Evolutionary conservation across 2,329 filamentous ascomycete species (phyloP).

Genomic region (Hypoxylon sp.): DNA sequence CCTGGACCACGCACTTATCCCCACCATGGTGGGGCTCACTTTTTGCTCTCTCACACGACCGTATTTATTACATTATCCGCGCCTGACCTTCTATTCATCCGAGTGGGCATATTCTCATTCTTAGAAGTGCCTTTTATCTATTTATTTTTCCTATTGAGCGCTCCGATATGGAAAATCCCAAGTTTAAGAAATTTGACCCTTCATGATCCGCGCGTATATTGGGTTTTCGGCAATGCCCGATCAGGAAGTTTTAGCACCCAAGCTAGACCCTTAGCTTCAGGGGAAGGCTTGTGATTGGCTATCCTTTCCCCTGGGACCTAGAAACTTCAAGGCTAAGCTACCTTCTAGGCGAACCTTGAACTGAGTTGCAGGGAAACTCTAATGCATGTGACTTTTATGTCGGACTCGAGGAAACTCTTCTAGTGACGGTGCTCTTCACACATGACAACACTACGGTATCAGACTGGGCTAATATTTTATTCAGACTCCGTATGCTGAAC

Average conservation of each 20-base stretch:
- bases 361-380: slow-evolving; percentile 9
- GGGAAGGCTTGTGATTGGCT: slow-evolving; percentile 17
- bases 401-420: background rate
- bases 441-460: background rate
- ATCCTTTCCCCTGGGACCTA: slow-evolving; percentile 5
- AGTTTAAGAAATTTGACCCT: background rate
- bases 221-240: slow-evolving; percentile 13
- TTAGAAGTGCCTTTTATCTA: background rate
- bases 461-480: background rate
- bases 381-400: slow-evolving; percentile 13
- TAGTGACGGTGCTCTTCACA: background rate
- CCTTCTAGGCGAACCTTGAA: slow-evolving; percentile 13
- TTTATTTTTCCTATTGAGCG: background rate
- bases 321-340: background rate
- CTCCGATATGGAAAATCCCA: background rate
- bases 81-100: background rate
- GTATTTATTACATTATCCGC: background rate
- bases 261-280: slow-evolving; percentile 1
- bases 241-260: slow-evolving; percentile 17
- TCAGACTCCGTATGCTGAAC: background rate
- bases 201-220: background rate
- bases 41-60: slow-evolving; percentile 7
- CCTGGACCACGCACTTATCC: slow-evolving; percentile 4
- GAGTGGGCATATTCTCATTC: background rate
- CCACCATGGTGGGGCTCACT: slow-evolving; percentile 23